Conservation (phyloP, 2,329 filamentous ascomycete genomes). For the Colletotrichum euphorbiae region DNA sequence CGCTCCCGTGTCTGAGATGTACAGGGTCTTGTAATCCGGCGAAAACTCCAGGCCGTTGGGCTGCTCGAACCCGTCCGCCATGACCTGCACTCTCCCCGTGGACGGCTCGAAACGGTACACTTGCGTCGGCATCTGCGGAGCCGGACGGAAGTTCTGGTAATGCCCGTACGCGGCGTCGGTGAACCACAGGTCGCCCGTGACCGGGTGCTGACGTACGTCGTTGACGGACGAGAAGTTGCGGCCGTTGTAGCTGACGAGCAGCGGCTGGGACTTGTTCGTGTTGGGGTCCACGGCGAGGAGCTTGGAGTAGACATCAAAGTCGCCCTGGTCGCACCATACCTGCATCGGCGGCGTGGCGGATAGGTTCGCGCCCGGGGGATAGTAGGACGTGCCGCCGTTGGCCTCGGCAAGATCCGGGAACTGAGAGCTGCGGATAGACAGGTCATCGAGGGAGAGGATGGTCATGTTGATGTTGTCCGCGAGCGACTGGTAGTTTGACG, state of each 20-base stretch:
- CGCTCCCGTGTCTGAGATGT: constrained; percentile 57
- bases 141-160: constrained; percentile 58
- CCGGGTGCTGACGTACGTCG: constrained; percentile 57
- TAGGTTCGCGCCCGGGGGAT: constrained; percentile 38
- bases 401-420: constrained; percentile 42
- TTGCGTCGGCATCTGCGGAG: constrained; percentile 57
- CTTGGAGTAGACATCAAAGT: constrained; percentile 32
- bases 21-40: constrained; percentile 57
- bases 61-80: constrained; percentile 60
- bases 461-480: constrained; percentile 41
- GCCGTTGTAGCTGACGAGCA: constrained; percentile 33
- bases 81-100: constrained; percentile 53
- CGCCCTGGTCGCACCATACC: constrained; percentile 40
- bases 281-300: constrained; percentile 37
- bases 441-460: constrained; percentile 41
- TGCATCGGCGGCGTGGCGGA: constrained; percentile 41
- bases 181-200: constrained; percentile 60
- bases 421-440: constrained; percentile 39
- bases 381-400: constrained; percentile 43
- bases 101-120: constrained; percentile 60
- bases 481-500: constrained; percentile 37
- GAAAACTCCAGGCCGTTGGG: constrained; percentile 60
- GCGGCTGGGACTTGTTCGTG: constrained; percentile 41
- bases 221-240: constrained; percentile 60
- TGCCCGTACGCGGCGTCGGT: constrained; percentile 62